Evolutionary conservation across 352 stramenopile genomes (phyloP), one percentile per base, ranked within the genome.

Genomic region (Globisporangium rhizosaccharum): DNA sequence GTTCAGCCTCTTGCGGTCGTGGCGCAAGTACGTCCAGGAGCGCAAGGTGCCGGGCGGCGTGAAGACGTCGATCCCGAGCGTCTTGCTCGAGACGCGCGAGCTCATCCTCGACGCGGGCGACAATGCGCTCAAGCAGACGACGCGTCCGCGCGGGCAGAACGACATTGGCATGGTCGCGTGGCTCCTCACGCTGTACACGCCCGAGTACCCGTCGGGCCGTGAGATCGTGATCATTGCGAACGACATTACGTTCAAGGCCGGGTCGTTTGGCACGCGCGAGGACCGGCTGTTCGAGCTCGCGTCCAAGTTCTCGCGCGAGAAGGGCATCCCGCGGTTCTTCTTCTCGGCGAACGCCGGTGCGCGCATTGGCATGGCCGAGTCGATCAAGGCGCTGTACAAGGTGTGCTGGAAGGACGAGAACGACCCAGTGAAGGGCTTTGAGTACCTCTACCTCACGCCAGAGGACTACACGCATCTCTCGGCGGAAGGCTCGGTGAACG

Each of bases 111-210:
- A 94, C 57, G 86, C 65, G 9, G 75, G 87, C 53, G 89, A 82
- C 46, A 77, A 77, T 61, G 55, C 66, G 11, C 49, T 93, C 14
- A 75, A 71, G 39, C 72, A 84, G 58, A 90, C 76, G 8, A 75
- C 70, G 20, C 85, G 98, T 46, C 76, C 87, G 17, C 88, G 93
- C 37, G 97, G 97, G 52, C 79, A 95, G 58, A 99, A 99, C 81
- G 81, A 98, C 79, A 97, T 99, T 54, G 97, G 97, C 58, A 99
- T 99, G 97, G 97, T 99, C 57, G 98, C 97, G 26, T 99, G 98
- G 98, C 71, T 98, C 59, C 84, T 99, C 59, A 98, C 87, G 57
- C 66, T 99, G 25, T 97, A 97, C 74, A 99, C 98, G 50, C 94
- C 98, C 1, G 97, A 99, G 82, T 99, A 97, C 78, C 96, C 92